Percentiles rank a stretch among this genome's conserved stretches.
Conservation (phyloP, 2,329 filamentous ascomycete genomes). For the Hymenoscyphus occultus region DNA sequence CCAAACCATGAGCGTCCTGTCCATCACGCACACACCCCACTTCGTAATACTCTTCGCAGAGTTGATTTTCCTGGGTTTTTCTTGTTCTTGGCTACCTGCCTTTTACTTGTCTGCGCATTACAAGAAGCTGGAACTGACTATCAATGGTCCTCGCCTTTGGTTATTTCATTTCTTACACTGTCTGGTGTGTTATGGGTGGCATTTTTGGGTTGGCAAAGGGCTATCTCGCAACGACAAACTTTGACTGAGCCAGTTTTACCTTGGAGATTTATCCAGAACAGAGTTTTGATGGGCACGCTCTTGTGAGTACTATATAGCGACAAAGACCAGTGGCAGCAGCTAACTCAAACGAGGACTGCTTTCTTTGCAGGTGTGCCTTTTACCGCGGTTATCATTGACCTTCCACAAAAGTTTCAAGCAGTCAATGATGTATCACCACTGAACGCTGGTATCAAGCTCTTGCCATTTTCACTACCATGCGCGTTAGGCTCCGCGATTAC, state of each 20-base stretch:
- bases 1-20: not conserved
- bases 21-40: not conserved
- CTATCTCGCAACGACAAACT: not conserved
- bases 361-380: slow-evolving; percentile 22
- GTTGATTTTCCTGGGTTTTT: not conserved
- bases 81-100: not conserved
- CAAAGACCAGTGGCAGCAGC: not conserved
- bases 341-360: slow-evolving; percentile 4
- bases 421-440: slow-evolving; percentile 16
- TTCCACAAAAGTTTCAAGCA: slow-evolving; percentile 21
- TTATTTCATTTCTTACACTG: not conserved
- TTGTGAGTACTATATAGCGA: slow-evolving; percentile 6
- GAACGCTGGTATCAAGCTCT: slow-evolving; percentile 8
- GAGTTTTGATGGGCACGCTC: slow-evolving; percentile 17
- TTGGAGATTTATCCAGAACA: slow-evolving; percentile 15
- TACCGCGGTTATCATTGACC: slow-evolving; percentile 17
- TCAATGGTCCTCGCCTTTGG: not conserved
- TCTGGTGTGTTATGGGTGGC: not conserved
- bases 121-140: not conserved
- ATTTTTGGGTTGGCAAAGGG: not conserved
- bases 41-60: not conserved
- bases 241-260: slow-evolving; percentile 20
- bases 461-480: slow-evolving; percentile 6
- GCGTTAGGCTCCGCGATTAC: not conserved
- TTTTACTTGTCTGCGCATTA: not conserved